Evolutionary conservation across 1,284 basidiomycete species (phyloP).

Genomic region (Apiotrichum montevideense): DNA sequence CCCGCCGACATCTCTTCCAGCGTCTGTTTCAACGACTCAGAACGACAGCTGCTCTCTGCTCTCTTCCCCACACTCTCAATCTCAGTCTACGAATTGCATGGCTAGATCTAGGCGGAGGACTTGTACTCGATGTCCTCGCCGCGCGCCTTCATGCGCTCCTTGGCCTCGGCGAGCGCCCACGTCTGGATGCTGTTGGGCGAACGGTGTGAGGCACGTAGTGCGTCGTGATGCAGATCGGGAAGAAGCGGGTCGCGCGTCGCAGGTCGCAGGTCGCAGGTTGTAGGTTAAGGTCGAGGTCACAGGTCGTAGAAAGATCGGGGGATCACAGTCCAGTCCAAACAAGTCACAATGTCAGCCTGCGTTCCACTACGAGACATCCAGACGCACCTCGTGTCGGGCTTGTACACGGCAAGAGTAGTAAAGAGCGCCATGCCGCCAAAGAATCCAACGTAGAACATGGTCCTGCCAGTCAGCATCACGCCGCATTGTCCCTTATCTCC

Average conservation of each 20-base stretch:
- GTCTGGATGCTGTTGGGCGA: constrained; percentile 62
- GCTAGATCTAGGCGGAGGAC: constrained; percentile 27
- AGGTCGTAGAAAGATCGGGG: too few species aligned
- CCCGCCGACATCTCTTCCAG: too few species aligned
- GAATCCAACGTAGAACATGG: constrained; percentile 81
- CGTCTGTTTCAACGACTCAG: background rate
- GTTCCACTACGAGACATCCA: background rate
- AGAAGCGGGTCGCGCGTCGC: too few species aligned
- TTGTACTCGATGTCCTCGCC: constrained; percentile 79
- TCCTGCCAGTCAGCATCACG: constrained; percentile 18
- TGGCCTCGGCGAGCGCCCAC: constrained; percentile 84
- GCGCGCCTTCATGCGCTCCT: constrained; percentile 77
- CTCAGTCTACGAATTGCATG: constrained; percentile 3
- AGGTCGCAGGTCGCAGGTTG: too few species aligned
- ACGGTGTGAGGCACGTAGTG: too few species aligned
- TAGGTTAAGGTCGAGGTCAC: too few species aligned
- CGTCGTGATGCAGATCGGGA: too few species aligned
- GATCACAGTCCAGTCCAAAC: too few species aligned
- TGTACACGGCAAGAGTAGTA: constrained; percentile 76
- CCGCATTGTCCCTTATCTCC: too few species aligned
- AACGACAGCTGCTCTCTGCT: background rate
- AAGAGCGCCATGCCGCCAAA: constrained; percentile 79
- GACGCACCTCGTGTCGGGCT: constrained; percentile 87
- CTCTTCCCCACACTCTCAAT: background rate
- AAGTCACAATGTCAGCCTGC: too few species aligned